These are phyloP conservation scores for Tripterygium wilfordii DNA, from an alignment of 177 flowering plant species.

Conservation along the genomic window DNA sequence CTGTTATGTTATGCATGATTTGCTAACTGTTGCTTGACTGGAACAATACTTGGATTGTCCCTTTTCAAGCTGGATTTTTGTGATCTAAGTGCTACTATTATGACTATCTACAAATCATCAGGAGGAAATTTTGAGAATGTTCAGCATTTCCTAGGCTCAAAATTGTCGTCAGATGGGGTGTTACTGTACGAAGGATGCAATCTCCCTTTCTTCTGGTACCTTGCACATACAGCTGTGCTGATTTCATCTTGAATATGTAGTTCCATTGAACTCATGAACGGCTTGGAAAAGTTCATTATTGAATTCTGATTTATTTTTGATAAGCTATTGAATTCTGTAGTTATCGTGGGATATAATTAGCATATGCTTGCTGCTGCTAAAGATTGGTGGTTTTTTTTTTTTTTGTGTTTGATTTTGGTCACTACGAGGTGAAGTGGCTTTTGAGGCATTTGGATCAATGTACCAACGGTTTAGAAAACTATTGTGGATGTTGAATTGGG, in stretches of 20 bases:
- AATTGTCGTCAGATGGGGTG: too few relatives aligned
- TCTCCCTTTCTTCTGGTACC: too few relatives aligned
- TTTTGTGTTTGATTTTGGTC: not conserved
- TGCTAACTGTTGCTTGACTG: conserved; percentile 9
- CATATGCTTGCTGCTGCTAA: conserved; percentile 6
- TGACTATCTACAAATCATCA: too few relatives aligned
- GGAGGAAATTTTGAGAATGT: too few relatives aligned
- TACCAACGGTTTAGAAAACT: not conserved
- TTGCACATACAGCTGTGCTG: too few relatives aligned
- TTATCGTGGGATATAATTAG: not conserved
- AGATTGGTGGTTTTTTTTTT: not conserved
- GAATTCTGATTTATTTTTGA: too few relatives aligned
- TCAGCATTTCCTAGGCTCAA: too few relatives aligned
- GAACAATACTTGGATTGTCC: conserved; percentile 6
- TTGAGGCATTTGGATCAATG: conserved; percentile 7
- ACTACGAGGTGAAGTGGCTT: conserved; percentile 2
- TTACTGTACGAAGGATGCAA: too few relatives aligned
- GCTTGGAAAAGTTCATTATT: not conserved
- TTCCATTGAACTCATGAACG: too few relatives aligned
- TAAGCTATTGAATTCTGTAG: too few relatives aligned
- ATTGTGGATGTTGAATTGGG: conserved; percentile 26
- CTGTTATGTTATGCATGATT: conserved; percentile 11
- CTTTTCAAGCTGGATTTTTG: conserved; percentile 13
- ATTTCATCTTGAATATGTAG: too few relatives aligned
- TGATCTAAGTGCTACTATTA: conserved; percentile 11